phyloP scores from a whole-genome alignment of 371 early-diverging fungal genomes.

The Dichotomocladium elegans region DNA sequence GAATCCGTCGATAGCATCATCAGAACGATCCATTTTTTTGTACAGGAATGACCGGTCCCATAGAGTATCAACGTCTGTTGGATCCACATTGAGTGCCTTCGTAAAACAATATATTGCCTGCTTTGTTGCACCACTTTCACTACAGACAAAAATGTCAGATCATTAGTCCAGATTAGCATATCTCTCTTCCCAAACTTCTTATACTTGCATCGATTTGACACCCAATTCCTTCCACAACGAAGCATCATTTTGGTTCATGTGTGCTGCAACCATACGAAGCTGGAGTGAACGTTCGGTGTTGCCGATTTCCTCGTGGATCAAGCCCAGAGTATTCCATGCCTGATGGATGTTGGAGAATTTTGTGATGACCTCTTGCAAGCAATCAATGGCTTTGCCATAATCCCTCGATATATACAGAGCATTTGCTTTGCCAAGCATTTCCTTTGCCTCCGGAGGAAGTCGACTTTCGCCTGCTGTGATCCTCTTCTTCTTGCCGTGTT shows the following conservation, averaged over 20 bases:
- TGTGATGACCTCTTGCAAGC: conserved; percentile 74
- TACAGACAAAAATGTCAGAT: conserved; percentile 18
- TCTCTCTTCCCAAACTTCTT: no score
- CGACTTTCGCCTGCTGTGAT: conserved; percentile 20
- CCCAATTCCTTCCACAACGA: conserved; percentile 86
- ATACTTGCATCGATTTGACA: conserved; percentile 60
- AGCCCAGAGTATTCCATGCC: conserved; percentile 87
- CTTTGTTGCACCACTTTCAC: conserved; percentile 60
- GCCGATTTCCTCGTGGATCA: conserved; percentile 88
- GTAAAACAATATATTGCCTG: conserved; percentile 84
- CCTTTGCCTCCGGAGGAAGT: conserved; percentile 51
- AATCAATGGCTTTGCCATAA: conserved; percentile 62
- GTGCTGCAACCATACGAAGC: conserved; percentile 87
- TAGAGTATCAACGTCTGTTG: conserved; percentile 63
- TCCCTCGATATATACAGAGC: conserved; percentile 64
- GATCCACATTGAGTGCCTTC: conserved; percentile 63
- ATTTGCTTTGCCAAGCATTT: conserved; percentile 73
- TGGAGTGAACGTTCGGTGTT: conserved; percentile 72
- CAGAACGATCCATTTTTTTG: conserved; percentile 33
- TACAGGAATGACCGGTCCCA: conserved; percentile 68
- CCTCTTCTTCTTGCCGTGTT: conserved; percentile 10
- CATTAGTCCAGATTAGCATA: no score
- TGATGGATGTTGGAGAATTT: conserved; percentile 63
- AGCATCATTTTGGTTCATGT: conserved; percentile 74
- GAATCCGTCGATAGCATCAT: conserved; percentile 55